Percentiles rank a stretch among this genome's conserved stretches.
Conservation (phyloP, 2,329 filamentous ascomycete species). For the Clarireedia monteithiana region DNA sequence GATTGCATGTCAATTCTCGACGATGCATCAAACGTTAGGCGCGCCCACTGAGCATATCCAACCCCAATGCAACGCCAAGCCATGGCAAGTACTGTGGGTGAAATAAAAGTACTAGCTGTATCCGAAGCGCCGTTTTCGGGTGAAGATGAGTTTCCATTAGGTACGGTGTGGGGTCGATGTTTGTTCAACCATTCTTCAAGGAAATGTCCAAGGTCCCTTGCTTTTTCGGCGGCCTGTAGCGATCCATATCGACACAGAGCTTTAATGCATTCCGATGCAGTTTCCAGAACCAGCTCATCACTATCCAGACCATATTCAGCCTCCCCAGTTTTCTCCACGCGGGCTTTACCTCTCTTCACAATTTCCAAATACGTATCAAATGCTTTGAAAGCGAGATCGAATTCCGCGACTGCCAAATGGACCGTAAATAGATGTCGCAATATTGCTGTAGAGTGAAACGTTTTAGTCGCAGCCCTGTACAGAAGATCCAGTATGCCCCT, state of each 20-base stretch:
- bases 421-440: slow-evolving; percentile 80
- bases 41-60: slow-evolving; percentile 80
- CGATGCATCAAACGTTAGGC: slow-evolving; percentile 68
- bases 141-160: slow-evolving; percentile 10
- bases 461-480: slow-evolving; percentile 85
- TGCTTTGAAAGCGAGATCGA: slow-evolving; percentile 82
- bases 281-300: slow-evolving; percentile 68
- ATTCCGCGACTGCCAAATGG: slow-evolving; percentile 82
- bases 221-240: slow-evolving; percentile 68
- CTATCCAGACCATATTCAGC: slow-evolving; percentile 66
- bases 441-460: slow-evolving; percentile 89
- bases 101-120: slow-evolving; percentile 34
- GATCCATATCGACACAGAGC: slow-evolving; percentile 78
- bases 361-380: slow-evolving; percentile 91
- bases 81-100: slow-evolving; percentile 54
- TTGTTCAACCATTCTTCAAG: slow-evolving; percentile 71
- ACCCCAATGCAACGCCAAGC: slow-evolving; percentile 82
- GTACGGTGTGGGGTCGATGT: slow-evolving; percentile 29
- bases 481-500: slow-evolving; percentile 77
- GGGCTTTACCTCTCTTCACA: slow-evolving; percentile 74
- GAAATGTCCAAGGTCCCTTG: slow-evolving; percentile 59
- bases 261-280: slow-evolving; percentile 71
- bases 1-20: slow-evolving; percentile 65
- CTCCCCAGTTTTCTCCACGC: slow-evolving; percentile 71
- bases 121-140: slow-evolving; percentile 15